Conservation (phyloP, 345 rosid genomes). For the Acer campestre region DNA sequence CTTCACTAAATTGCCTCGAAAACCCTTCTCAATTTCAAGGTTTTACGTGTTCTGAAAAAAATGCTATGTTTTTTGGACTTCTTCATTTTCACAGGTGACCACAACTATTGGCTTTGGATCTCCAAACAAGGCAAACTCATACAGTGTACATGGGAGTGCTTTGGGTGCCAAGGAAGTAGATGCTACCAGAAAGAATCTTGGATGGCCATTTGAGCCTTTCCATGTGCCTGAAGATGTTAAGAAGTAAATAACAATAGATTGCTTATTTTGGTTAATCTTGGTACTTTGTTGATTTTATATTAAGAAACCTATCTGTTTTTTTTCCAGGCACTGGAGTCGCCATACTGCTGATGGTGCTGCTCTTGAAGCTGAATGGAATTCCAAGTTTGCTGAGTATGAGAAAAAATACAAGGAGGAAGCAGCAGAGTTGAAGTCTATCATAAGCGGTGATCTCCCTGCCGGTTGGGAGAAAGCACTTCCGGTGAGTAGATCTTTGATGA, state of each 20-base stretch:
- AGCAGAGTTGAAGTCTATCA: constrained; percentile 81
- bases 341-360: constrained; percentile 70
- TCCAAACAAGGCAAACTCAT: constrained; percentile 93
- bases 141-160: constrained; percentile 98
- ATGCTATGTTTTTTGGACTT: neutral
- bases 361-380: constrained; percentile 88
- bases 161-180: constrained; percentile 98
- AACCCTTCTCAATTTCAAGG: neutral
- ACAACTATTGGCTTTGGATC: constrained; percentile 98
- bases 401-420: constrained; percentile 92
- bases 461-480: constrained; percentile 97
- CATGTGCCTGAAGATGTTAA: constrained; percentile 95
- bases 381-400: constrained; percentile 81
- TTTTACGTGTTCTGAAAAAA: neutral
- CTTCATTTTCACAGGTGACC: constrained; percentile 50
- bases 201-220: constrained; percentile 92
- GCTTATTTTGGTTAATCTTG: neutral
- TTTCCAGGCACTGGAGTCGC: constrained; percentile 94
- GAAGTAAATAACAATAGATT: constrained; percentile 43
- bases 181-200: constrained; percentile 97
- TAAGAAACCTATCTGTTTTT: constrained; percentile 13
- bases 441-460: constrained; percentile 78
- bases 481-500: constrained; percentile 43
- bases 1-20: neutral
- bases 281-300: constrained; percentile 9